Conservation (phyloP, 495 filamentous ascomycete genomes). For the Oidiodendron maius region DNA sequence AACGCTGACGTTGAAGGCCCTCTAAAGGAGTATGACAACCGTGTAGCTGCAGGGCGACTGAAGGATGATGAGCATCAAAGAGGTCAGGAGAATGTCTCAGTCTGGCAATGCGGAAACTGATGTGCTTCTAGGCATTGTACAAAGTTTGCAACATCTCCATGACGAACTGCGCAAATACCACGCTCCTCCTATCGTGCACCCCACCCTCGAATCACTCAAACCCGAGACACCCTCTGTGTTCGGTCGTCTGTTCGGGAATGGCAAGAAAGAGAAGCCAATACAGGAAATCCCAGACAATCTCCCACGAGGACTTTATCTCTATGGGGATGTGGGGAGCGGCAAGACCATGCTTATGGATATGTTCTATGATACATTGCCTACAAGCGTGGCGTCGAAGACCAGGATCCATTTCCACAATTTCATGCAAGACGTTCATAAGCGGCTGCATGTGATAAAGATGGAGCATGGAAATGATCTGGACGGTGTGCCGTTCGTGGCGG, state of each 20-base stretch:
- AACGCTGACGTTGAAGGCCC: constrained; percentile 49
- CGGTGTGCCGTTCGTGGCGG: constrained; percentile 85
- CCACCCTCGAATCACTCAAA: constrained; percentile 66
- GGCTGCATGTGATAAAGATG: constrained; percentile 86
- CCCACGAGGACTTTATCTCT: constrained; percentile 89
- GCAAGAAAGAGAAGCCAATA: constrained; percentile 30
- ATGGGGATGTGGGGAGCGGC: constrained; percentile 93
- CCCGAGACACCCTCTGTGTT: constrained; percentile 54
- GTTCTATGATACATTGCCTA: constrained; percentile 90
- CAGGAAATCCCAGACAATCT: constrained; percentile 62
- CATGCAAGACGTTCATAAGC: constrained; percentile 97
- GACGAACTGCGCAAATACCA: constrained; percentile 71
- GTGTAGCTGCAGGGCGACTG: constrained; percentile 65
- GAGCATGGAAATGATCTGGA: constrained; percentile 85
- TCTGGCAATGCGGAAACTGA: constrained; percentile 2
- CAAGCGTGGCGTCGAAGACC: constrained; percentile 76
- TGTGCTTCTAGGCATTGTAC: constrained; percentile 63
- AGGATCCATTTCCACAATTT: constrained; percentile 99
- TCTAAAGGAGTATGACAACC: constrained; percentile 76
- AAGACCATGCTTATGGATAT: constrained; percentile 99
- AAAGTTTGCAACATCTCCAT: constrained; percentile 82
- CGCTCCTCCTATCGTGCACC: constrained; percentile 67
- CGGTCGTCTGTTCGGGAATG: constrained; percentile 59
- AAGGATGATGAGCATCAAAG: constrained; percentile 88
- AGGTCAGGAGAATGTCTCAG: constrained; percentile 44